Base-by-base conservation (phyloP, 805 yeast genomes). In the Cyberlindnera americana region DNA sequence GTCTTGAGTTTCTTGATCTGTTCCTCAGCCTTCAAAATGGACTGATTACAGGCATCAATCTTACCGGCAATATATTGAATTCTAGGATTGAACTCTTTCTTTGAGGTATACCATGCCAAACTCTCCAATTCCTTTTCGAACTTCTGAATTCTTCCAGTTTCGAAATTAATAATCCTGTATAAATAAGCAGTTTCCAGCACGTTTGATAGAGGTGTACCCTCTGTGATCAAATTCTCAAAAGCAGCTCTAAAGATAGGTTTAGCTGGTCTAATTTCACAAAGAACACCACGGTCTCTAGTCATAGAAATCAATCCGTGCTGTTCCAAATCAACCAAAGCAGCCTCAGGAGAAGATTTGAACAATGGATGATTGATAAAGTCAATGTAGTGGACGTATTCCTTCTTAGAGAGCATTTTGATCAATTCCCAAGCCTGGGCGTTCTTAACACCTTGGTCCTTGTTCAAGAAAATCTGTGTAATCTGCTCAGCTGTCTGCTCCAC, bases 351-450 rank as follows among this genome's bases (percentile, higher is more conserved):
- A 16, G 77, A 61, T 44, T 76, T 78, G 58, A 83, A 82, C 29
- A 83, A 58, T 12, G 88, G 81, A 29, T 72, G 67, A 40, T 71
- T 69, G 27, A 72, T 69, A 25, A 83, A 62, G 5, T 80, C 78
- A 25, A 70, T 66, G 52, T 67, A 81, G 1, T 64, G 49, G 3
- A 85, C 62, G 3, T 54, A 49, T 0, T 75, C 77, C 0, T 64
- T 52, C 9, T 64, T 59, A 1, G 88, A 75, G 27, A 93, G 68
- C 27, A 72, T 44, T 51, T 82, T 83, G 52, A 91, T 78, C 17
- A 93, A 56, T 17, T 72, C 76, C 98, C 99, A 93, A 0, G 88
- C 93, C 56, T 91, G 96, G 2, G 95, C 85, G 12, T 82, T 66
- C 19, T 75, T 73, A 70, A 90, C 78, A 12, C 77, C 76, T 25